These are phyloP conservation scores for Parsonsia alboflavescens DNA, from an alignment of 257 asterid genomes.

Conservation along the genomic window DNA sequence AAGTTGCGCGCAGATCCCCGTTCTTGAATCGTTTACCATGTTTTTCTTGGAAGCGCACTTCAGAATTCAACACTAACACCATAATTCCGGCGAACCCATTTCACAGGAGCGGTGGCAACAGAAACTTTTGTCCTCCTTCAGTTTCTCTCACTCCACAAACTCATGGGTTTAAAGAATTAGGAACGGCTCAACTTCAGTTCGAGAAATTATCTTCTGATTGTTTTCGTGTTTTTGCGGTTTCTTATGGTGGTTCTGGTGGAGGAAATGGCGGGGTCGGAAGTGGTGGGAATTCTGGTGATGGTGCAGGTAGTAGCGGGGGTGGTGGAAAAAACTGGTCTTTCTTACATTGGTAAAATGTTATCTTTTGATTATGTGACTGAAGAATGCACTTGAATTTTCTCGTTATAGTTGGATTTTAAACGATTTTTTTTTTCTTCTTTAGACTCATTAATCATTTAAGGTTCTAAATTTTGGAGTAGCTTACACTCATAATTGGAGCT, in stretches of 20 bases:
- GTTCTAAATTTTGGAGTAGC: not conserved
- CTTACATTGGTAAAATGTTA: slow-evolving; percentile 52
- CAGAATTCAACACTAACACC: slow-evolving; percentile 20
- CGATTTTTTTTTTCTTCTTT: not conserved
- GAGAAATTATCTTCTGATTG: slow-evolving; percentile 22
- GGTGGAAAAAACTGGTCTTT: slow-evolving; percentile 50
- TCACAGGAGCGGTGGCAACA: slow-evolving; percentile 13
- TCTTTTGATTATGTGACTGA: not conserved
- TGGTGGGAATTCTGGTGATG: slow-evolving; percentile 43
- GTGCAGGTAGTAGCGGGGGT: slow-evolving; percentile 33
- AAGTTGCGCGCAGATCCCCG: slow-evolving; percentile 24
- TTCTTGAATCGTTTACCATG: slow-evolving; percentile 19
- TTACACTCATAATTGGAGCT: not conserved
- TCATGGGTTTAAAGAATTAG: slow-evolving; percentile 26
- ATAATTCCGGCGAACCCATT: slow-evolving; percentile 25
- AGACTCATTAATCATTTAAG: not conserved
- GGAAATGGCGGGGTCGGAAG: slow-evolving; percentile 49
- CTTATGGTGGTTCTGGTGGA: slow-evolving; percentile 47
- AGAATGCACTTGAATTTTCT: not conserved
- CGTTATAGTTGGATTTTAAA: not conserved
- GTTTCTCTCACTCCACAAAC: slow-evolving; percentile 27
- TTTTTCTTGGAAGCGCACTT: slow-evolving; percentile 20
- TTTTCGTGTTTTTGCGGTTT: slow-evolving; percentile 40
- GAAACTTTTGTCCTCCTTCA: slow-evolving; percentile 18
- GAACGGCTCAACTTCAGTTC: slow-evolving; percentile 21